Conservation (phyloP, 1,284 basidiomycete genomes). For the Cutaneotrichosporon curvatum region DNA sequence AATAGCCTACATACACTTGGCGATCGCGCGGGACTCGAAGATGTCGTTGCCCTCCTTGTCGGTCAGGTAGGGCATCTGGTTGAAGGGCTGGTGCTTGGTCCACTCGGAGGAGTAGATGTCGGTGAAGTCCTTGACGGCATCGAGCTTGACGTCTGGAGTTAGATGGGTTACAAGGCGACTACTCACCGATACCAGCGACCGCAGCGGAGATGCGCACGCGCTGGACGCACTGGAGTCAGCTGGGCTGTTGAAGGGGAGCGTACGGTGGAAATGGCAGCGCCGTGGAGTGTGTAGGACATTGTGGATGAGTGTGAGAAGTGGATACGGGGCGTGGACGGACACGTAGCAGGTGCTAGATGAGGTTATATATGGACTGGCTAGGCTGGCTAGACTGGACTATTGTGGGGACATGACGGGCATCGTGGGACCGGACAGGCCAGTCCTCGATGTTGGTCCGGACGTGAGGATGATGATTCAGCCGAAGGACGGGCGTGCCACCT, state of each 20-base stretch:
- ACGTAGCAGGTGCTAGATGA: too few relatives aligned
- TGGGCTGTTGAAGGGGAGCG: not conserved
- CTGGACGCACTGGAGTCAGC: constrained; percentile 18
- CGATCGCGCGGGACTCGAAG: constrained; percentile 55
- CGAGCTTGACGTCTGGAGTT: constrained; percentile 24
- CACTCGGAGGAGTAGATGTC: constrained; percentile 52
- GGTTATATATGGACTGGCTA: too few relatives aligned
- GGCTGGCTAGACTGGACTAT: too few relatives aligned
- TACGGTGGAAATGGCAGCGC: constrained; percentile 18
- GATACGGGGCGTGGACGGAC: too few relatives aligned
- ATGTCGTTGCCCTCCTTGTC: constrained; percentile 36
- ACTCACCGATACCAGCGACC: constrained; percentile 14
- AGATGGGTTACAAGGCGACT: not conserved
- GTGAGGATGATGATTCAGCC: too few relatives aligned
- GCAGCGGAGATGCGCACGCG: constrained; percentile 19
- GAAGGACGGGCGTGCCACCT: too few relatives aligned
- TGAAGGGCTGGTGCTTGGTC: constrained; percentile 56
- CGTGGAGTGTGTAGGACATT: constrained; percentile 19
- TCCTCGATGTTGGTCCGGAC: too few relatives aligned
- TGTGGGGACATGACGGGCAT: too few relatives aligned
- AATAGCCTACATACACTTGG: constrained; percentile 43
- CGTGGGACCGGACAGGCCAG: too few relatives aligned
- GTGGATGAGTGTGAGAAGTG: too few relatives aligned
- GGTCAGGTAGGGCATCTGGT: constrained; percentile 58
- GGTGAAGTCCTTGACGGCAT: constrained; percentile 18